Evolutionary conservation across 108 stramenopile genomes (phyloP).

Genomic region (Discostella stelligeroides): DNA sequence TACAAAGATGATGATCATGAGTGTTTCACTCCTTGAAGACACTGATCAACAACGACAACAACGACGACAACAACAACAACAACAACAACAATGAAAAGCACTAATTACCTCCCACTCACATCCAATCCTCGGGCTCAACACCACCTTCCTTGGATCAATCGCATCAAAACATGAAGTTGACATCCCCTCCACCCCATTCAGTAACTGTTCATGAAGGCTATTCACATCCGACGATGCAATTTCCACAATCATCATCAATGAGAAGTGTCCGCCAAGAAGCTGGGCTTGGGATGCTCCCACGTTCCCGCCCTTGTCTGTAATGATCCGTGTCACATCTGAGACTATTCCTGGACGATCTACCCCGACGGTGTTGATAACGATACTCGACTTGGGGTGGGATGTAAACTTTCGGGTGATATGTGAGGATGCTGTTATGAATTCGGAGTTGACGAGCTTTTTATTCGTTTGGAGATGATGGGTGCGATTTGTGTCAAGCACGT

Average conservation of each 20-base stretch:
- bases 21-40: no score
- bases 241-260: conserved; percentile 75
- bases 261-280: conserved; percentile 67
- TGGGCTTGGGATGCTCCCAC: conserved; percentile 72
- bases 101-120: conserved; percentile 23
- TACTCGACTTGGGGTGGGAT: conserved; percentile 12
- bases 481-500: background rate
- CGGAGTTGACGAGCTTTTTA: background rate
- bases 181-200: conserved; percentile 55
- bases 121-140: conserved; percentile 42
- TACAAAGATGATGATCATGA: background rate
- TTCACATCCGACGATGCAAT: conserved; percentile 45
- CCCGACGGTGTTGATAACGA: conserved; percentile 67
- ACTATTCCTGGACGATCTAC: conserved; percentile 77
- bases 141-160: conserved; percentile 30
- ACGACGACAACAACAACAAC: background rate
- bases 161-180: conserved; percentile 53
- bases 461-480: background rate
- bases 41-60: background rate
- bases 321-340: conserved; percentile 64
- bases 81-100: background rate
- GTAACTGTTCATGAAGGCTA: conserved; percentile 37
- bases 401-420: conserved; percentile 15
- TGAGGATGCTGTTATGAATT: background rate
- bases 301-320: conserved; percentile 70